These are phyloP conservation scores for Colletotrichum falcatum DNA, from an alignment of 2,329 filamentous ascomycete species.

Conservation along the genomic window DNA sequence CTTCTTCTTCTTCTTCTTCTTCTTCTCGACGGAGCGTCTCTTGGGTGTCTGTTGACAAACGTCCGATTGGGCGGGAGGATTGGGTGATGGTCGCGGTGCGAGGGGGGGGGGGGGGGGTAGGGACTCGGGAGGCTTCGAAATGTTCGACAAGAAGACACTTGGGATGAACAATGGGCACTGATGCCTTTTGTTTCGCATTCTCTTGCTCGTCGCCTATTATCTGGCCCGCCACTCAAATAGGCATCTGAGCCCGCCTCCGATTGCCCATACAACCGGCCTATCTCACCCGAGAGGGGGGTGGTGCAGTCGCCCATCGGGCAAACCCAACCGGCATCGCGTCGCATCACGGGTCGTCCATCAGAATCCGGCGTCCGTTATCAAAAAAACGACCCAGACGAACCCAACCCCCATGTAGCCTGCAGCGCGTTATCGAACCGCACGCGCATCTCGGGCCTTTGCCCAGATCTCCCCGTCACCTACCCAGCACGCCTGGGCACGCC, in stretches of 20 bases:
- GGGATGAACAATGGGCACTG: background rate
- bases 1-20: background rate
- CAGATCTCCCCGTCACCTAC: too few species aligned
- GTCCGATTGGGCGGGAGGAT: background rate
- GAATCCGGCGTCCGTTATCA: background rate
- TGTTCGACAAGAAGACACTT: too few species aligned
- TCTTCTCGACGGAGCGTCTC: background rate
- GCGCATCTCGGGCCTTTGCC: background rate
- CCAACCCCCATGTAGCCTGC: slow-evolving; percentile 5
- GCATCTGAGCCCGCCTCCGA: background rate
- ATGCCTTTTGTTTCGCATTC: background rate
- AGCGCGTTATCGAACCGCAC: slow-evolving; percentile 13
- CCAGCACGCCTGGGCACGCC: too few species aligned
- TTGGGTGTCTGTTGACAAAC: too few species aligned
- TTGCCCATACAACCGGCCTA: slow-evolving; percentile 5
- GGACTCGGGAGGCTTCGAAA: background rate
- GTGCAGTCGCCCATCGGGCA: background rate
- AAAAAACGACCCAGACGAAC: too few species aligned
- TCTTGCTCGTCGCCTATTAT: background rate
- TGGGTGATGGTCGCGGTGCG: background rate
- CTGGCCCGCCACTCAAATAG: slow-evolving; percentile 10
- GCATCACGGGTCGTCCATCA: too few species aligned
- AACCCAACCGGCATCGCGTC: background rate
- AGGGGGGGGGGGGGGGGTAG: too few species aligned
- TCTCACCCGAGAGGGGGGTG: background rate